phyloP scores from a whole-genome alignment of 805 yeast genomes.

The Blastobotrys terrestris region DNA sequence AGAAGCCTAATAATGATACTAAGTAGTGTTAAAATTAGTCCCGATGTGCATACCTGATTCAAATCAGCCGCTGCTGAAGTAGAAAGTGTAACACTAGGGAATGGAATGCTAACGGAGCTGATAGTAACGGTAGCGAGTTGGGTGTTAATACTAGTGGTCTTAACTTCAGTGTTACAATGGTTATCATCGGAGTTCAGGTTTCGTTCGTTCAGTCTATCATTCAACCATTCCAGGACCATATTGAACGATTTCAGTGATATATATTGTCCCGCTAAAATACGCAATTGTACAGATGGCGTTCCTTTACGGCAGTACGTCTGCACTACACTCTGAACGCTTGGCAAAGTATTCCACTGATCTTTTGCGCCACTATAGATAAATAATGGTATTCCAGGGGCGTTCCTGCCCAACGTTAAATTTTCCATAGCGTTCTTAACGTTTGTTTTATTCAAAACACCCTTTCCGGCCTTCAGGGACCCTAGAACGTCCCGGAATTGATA shows the following conservation, averaged over 20 bases:
- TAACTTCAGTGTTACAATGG: neutral
- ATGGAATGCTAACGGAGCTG: neutral
- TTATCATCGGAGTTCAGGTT: neutral
- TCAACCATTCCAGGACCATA: neutral
- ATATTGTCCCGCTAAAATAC: too few species aligned
- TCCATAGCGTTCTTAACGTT: slow-evolving; percentile 10
- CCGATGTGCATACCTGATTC: too few species aligned
- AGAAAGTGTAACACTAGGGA: too few species aligned
- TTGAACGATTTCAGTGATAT: too few species aligned
- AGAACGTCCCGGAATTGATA: slow-evolving; percentile 18
- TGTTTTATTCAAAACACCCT: slow-evolving; percentile 13
- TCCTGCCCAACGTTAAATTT: slow-evolving; percentile 17
- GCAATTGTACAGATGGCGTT: slow-evolving; percentile 1
- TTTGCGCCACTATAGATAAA: slow-evolving; percentile 20
- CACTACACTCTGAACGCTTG: slow-evolving; percentile 16
- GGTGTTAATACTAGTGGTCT: neutral
- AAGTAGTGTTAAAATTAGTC: too few species aligned
- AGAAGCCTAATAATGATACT: too few species aligned
- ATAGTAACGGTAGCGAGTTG: neutral
- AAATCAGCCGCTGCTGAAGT: neutral
- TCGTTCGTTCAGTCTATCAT: neutral
- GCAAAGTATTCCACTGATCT: slow-evolving; percentile 20
- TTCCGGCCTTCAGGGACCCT: slow-evolving; percentile 16
- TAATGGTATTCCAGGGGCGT: slow-evolving; percentile 19
- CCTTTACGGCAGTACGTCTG: slow-evolving; percentile 15